These are phyloP conservation scores for Spergularia marina DNA, from an alignment of 148 eudicot species.

Conservation along the genomic window DNA sequence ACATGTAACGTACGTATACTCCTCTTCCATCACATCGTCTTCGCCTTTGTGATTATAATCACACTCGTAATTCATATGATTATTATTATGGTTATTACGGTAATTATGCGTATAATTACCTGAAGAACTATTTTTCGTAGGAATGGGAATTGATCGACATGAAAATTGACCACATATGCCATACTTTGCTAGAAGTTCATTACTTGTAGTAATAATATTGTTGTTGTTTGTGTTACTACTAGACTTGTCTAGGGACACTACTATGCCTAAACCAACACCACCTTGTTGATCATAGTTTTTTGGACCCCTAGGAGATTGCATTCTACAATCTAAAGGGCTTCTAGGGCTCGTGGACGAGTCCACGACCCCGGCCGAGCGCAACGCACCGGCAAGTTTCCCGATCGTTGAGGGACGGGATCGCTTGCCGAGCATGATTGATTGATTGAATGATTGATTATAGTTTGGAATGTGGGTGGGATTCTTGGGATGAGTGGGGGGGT, in stretches of 20 bases:
- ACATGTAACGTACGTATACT: slow-evolving; percentile 61
- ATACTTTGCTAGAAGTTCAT: slow-evolving; percentile 30
- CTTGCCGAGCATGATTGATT: slow-evolving; percentile 38
- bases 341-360: slow-evolving; percentile 36
- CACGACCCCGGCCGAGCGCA: slow-evolving; percentile 16
- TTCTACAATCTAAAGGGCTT: slow-evolving; percentile 38
- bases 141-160: slow-evolving; percentile 39
- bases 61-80: no score
- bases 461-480: slow-evolving; percentile 8
- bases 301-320: slow-evolving; percentile 40
- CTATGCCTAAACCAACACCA: slow-evolving; percentile 66
- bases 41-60: neutral
- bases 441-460: neutral
- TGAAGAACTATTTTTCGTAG: slow-evolving; percentile 26
- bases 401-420: slow-evolving; percentile 34
- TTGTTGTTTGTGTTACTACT: neutral
- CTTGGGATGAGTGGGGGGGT: neutral
- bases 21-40: slow-evolving; percentile 37
- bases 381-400: slow-evolving; percentile 29
- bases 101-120: no score
- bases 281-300: slow-evolving; percentile 44
- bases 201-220: neutral
- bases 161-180: slow-evolving; percentile 32
- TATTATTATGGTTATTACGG: no score
- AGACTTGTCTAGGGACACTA: slow-evolving; percentile 55